A percentile compares a stretch with the other conserved stretches of the same genome.
Conservation (phyloP, 1,139 yeast genomes). For the Tardiomyces depauwii region DNA sequence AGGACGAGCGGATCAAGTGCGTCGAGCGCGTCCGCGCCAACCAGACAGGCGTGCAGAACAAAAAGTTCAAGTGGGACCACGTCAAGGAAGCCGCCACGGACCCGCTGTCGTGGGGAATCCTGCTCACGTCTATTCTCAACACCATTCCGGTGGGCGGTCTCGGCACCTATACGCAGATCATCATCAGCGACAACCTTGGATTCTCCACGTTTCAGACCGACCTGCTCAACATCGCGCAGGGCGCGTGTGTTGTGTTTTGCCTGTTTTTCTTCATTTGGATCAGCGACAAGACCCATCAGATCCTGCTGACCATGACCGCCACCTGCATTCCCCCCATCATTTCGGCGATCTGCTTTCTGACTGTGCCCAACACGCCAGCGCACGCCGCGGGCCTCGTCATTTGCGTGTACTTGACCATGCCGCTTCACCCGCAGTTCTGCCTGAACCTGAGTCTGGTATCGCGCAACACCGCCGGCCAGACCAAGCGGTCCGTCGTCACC, state of each 20-base stretch:
- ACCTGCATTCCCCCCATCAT: neutral
- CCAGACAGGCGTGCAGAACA: constrained; percentile 39
- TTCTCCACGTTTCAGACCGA: constrained; percentile 7
- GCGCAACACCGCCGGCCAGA: constrained; percentile 49
- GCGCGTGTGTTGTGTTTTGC: constrained; percentile 1
- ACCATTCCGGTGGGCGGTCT: constrained; percentile 24
- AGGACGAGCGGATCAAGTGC: constrained; percentile 37
- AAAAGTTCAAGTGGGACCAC: constrained; percentile 38
- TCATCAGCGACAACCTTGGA: constrained; percentile 6
- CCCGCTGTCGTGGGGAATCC: constrained; percentile 31
- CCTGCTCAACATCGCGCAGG: constrained; percentile 6
- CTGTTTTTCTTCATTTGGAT: neutral
- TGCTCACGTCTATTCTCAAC: constrained; percentile 11
- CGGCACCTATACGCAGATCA: constrained; percentile 9
- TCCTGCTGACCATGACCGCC: neutral
- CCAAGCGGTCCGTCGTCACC: constrained; percentile 40
- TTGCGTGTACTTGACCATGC: neutral
- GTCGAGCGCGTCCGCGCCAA: constrained; percentile 35
- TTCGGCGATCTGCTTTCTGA: neutral
- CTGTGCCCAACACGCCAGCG: neutral
- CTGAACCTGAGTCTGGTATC: constrained; percentile 33
- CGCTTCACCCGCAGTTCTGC: neutral
- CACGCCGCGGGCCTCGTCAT: neutral
- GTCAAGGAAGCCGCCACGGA: constrained; percentile 29
- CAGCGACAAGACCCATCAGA: neutral